These are phyloP conservation scores for Selaginella tamariscina DNA, from an alignment of 75 land plant species.

Conservation along the genomic window DNA sequence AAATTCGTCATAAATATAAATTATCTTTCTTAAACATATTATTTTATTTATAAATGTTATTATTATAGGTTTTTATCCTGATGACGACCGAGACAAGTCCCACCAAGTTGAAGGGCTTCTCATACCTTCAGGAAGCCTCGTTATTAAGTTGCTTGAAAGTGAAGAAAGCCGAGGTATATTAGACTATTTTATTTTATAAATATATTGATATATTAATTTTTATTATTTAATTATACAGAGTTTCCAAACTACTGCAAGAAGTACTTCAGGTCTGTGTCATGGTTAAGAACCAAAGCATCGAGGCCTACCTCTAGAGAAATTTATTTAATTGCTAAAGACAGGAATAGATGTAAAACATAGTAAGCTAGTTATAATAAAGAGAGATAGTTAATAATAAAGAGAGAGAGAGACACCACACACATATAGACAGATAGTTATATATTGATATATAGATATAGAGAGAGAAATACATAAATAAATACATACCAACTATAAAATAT, in stretches of 20 bases:
- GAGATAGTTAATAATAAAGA: too few relatives aligned
- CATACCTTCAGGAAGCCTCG: slow-evolving; percentile 51
- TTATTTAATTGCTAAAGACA: slow-evolving; percentile 66
- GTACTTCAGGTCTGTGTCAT: slow-evolving; percentile 49
- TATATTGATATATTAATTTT: background rate
- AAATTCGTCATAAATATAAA: too few relatives aligned
- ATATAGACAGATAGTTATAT: too few relatives aligned
- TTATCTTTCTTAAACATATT: too few relatives aligned
- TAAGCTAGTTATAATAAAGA: too few relatives aligned
- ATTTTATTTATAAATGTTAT: too few relatives aligned
- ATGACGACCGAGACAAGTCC: background rate
- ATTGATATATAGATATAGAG: too few relatives aligned
- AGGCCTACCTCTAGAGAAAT: slow-evolving; percentile 78
- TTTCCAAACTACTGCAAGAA: slow-evolving; percentile 53
- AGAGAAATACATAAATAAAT: too few relatives aligned
- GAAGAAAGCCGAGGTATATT: slow-evolving; percentile 80
- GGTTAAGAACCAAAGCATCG: slow-evolving; percentile 89
- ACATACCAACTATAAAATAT: too few relatives aligned
- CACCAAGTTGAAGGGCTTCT: slow-evolving; percentile 35
- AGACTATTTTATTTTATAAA: background rate
- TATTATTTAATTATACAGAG: slow-evolving; percentile 28
- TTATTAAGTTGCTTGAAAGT: slow-evolving; percentile 80
- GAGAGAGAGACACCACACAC: too few relatives aligned
- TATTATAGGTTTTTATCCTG: slow-evolving; percentile 29
- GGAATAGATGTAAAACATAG: background rate